phyloP scores from a whole-genome alignment of 768 basidiomycete species.

The Boletus reticulatus region DNA sequence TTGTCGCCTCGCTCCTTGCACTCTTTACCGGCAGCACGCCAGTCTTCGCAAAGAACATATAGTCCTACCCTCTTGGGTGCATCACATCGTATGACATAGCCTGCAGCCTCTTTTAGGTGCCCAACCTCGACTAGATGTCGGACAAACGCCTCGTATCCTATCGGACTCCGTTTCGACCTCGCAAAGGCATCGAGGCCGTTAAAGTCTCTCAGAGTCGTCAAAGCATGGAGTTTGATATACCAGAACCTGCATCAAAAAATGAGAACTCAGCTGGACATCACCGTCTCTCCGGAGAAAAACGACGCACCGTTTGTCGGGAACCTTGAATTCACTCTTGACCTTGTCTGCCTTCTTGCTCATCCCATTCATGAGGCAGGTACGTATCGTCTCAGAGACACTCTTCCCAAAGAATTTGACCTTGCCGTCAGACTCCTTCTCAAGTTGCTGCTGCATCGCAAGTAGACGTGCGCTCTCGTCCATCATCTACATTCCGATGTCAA shows the following conservation, averaged over 20 bases:
- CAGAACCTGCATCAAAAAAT: conserved; percentile 63
- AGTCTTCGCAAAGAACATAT: conserved; percentile 88
- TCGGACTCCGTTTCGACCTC: conserved; percentile 85
- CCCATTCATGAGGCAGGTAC: conserved; percentile 70
- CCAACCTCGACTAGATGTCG: conserved; percentile 74
- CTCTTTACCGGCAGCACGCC: conserved; percentile 82
- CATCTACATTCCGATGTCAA: conserved; percentile 55
- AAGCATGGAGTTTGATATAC: conserved; percentile 85
- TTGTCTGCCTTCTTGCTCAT: conserved; percentile 89
- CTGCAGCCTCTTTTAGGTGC: conserved; percentile 68
- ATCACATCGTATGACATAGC: conserved; percentile 85
- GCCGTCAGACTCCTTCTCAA: conserved; percentile 82
- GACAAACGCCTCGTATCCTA: conserved; percentile 93
- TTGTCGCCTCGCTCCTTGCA: conserved; percentile 90
- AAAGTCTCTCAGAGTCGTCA: conserved; percentile 80
- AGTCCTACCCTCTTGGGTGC: conserved; percentile 78
- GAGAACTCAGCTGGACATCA: background rate
- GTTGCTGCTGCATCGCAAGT: conserved; percentile 77
- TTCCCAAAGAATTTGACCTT: conserved; percentile 79
- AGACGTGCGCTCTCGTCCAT: conserved; percentile 82
- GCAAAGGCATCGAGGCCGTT: conserved; percentile 84
- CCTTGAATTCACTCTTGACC: conserved; percentile 85
- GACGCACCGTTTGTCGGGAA: conserved; percentile 87
- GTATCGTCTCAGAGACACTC: conserved; percentile 86
- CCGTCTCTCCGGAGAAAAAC: background rate